Base-by-base conservation (phyloP, 768 basidiomycete genomes). In the Hypholoma sublateritium region DNA sequence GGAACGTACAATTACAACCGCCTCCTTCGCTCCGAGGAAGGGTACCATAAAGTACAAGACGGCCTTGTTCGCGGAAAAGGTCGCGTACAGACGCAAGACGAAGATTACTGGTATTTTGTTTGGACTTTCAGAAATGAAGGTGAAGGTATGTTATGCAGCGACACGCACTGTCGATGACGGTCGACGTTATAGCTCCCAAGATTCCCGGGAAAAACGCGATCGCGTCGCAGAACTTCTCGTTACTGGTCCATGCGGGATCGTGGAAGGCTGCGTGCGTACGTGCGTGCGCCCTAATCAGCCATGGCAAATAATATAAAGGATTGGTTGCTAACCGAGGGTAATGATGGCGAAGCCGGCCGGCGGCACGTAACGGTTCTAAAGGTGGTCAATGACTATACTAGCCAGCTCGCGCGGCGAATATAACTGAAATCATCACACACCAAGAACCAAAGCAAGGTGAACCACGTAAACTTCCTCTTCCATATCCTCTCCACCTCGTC, bases 191-290 rank as follows among this genome's bases (percentile, higher is more conserved):
- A 25, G 35, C n/a, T 17, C 50, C 41, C n/a, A 57, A 13, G 12
- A 53, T 47, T 39, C 51, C 56, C 11, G 56, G 56, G 34, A 58
- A 52, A 42, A 58, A 42, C 14, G 52, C 50, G 14, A 37, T 36
- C 25, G 34, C 41, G 25, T 51, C 19, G 36, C 56, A 58, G 34
- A 47, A 35, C 16, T 52, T 41, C 17, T 32, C 22, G 19, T 42
- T 52, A 11, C 17, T 17, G 17, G 43, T 44, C 56, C 56, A 58
- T 21, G 35, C 44, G 17, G 50, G 42, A 22, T 50, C 48, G 4
- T 58, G 56, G 32, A 58, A 58, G 16, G 50, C 56, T 58, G 34
- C n/a, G 19, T 57, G 37, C n/a, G 17, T 57, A 22, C n/a, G 17
- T 17, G 47, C 36, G 14, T 7, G 17, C 2, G 17, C 46, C 12